Conservation (phyloP, 345 rosid species). For the Eucalyptus microcorys region DNA sequence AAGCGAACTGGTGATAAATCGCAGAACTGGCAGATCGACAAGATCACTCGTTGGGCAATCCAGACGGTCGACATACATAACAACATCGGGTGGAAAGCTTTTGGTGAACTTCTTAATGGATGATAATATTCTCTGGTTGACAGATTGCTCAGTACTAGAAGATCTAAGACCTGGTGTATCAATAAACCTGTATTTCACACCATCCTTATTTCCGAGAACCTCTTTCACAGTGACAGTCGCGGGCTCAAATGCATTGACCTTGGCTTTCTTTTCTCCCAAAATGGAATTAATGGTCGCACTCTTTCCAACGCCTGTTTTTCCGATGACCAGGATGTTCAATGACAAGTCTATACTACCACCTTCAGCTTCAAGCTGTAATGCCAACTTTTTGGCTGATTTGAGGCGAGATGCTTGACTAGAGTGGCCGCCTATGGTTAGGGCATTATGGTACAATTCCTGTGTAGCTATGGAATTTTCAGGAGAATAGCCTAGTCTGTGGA, state of each 20-base stretch:
- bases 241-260: conserved; percentile 40
- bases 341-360: conserved; percentile 29
- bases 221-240: conserved; percentile 31
- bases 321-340: conserved; percentile 54
- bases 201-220: conserved; percentile 36
- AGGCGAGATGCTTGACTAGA: conserved; percentile 9
- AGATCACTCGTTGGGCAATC: conserved; percentile 21
- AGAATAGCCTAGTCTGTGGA: conserved; percentile 22
- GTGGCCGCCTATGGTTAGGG: conserved; percentile 6
- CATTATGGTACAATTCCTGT: conserved; percentile 21
- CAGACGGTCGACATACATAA: conserved; percentile 69
- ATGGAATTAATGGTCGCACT: conserved; percentile 72
- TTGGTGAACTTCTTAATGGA: conserved; percentile 40
- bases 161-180: conserved; percentile 74
- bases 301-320: conserved; percentile 86
- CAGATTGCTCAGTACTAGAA: conserved; percentile 25
- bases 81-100: conserved; percentile 51
- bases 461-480: conserved; percentile 30
- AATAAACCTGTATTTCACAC: conserved; percentile 33
- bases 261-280: conserved; percentile 36
- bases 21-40: conserved; percentile 34
- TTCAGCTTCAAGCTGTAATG: conserved; percentile 27
- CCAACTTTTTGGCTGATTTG: conserved; percentile 16
- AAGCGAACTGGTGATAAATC: conserved; percentile 25
- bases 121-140: conserved; percentile 37